Base-by-base conservation (phyloP, 495 filamentous ascomycete genomes). In the Xylaria longipes region DNA sequence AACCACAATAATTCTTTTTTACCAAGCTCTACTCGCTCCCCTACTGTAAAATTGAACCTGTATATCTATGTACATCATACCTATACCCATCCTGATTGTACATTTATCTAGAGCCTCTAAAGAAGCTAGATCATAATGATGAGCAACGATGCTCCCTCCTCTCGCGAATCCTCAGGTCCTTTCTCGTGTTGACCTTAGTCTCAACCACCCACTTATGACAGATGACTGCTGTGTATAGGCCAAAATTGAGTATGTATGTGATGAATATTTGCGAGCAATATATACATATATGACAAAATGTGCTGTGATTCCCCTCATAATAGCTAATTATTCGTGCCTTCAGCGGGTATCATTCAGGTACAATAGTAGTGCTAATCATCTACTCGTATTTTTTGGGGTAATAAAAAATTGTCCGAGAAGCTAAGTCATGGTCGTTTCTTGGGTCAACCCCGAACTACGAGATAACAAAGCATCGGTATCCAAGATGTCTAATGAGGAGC, bases 1-100 rank as follows among this genome's bases (percentile, higher is more conserved):
- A 3, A 4, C 25, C 22, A 27, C 56, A 20, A 61, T 27, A 11
- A 27, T 15, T 35, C n/a, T 2, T 29, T 37, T 22, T 15, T 31
- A 1, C 17, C 3, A 8, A 17, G 14, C 33, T 48, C 50, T 25
- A 15, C 35, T 60, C 17, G 22, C 65, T 39, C 12, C 20, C 37
- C 46, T 67, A 11, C 54, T 69, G 66, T 41, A 48, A 39, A 56
- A 48, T 48, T 35, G 22, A 56, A 31, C 22, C 12, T 41, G 46
- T 60, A 69, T 58, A 61, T 45, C 65, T 46, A 20, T 71, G 52
- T 68, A 67, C 33, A 52, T 50, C 64, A 58, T 2, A 69, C 22
- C n/a, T 46, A 5, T 45, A 15, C 27, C 46, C 67, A 43, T 15
- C 33, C 14, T 61, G 63, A 72, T n/a, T 61, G 41, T 48, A 70